phyloP scores from a whole-genome alignment of 148 eudicot species.

The Salicornia ramosissima region DNA sequence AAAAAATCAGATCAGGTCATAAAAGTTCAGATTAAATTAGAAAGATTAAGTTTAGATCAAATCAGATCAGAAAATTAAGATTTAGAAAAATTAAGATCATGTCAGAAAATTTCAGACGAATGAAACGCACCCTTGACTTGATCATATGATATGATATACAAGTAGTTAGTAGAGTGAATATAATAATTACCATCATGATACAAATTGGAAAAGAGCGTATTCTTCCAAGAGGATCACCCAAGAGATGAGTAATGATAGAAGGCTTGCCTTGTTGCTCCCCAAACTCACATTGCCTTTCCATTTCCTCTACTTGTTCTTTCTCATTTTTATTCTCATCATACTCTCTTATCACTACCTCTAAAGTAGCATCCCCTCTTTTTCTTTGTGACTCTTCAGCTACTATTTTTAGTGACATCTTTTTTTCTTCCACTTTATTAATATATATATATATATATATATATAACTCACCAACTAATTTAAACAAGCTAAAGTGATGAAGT shows the following conservation, averaged over 20 bases:
- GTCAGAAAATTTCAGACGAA: too few relatives aligned
- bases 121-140: too few relatives aligned
- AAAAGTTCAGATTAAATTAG: too few relatives aligned
- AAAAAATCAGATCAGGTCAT: too few relatives aligned
- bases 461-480: too few relatives aligned
- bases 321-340: constrained; percentile 52
- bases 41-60: too few relatives aligned
- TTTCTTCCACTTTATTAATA: too few relatives aligned
- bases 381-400: constrained; percentile 10
- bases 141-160: too few relatives aligned
- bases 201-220: constrained; percentile 44
- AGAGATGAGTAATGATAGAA: constrained; percentile 56
- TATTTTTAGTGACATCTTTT: constrained; percentile 11
- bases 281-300: constrained; percentile 67
- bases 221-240: constrained; percentile 72
- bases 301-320: constrained; percentile 46
- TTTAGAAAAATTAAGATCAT: too few relatives aligned
- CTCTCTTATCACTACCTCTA: constrained; percentile 37
- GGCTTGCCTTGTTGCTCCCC: constrained; percentile 44
- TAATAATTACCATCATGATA: constrained; percentile 57
- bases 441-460: too few relatives aligned
- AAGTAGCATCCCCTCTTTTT: not conserved
- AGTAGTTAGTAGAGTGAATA: not conserved
- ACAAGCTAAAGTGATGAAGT: too few relatives aligned
- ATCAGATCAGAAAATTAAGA: too few relatives aligned